These are phyloP conservation scores for Madurella mycetomatis DNA, from an alignment of 2,329 filamentous ascomycete genomes.

Conservation along the genomic window DNA sequence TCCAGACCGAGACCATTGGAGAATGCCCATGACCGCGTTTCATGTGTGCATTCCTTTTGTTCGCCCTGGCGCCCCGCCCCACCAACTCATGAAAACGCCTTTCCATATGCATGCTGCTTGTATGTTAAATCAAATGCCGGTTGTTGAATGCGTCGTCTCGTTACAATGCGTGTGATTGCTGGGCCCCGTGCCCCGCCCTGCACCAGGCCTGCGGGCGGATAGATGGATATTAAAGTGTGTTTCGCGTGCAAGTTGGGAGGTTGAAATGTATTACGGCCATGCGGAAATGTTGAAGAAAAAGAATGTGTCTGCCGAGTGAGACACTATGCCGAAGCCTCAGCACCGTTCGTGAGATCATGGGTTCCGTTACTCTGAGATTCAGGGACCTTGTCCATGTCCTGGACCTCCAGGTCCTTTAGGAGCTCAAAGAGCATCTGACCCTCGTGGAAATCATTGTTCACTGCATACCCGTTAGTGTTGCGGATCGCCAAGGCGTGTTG, in stretches of 20 bases:
- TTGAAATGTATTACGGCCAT: conserved; percentile 20
- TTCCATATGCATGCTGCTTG: conserved; percentile 16
- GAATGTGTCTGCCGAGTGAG: conserved; percentile 3
- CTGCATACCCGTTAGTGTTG: conserved; percentile 40
- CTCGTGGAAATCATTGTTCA: conserved; percentile 96
- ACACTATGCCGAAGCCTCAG: conserved; percentile 22
- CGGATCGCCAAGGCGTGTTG: too few relatives aligned
- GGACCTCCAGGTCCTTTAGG: conserved; percentile 72
- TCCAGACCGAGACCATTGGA: conserved; percentile 14
- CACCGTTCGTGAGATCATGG: conserved; percentile 13
- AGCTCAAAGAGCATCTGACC: conserved; percentile 76
- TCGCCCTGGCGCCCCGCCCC: conserved; percentile 4
- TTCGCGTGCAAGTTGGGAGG: conserved; percentile 18
- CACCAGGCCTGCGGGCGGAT: conserved; percentile 19
- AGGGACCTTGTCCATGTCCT: conserved; percentile 51
- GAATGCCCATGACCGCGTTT: conserved; percentile 8
- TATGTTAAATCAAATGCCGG: conserved; percentile 19
- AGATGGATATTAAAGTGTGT: conserved; percentile 18
- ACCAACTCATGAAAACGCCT: conserved; percentile 13
- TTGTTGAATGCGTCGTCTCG: conserved; percentile 13
- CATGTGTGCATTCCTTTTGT: conserved; percentile 10
- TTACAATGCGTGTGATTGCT: conserved; percentile 11
- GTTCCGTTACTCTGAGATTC: conserved; percentile 23
- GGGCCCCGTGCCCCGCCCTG: conserved; percentile 7
- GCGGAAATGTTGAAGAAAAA: conserved; percentile 21